Conservation (phyloP, 2,329 filamentous ascomycete genomes). For the Claviceps digitariae region DNA sequence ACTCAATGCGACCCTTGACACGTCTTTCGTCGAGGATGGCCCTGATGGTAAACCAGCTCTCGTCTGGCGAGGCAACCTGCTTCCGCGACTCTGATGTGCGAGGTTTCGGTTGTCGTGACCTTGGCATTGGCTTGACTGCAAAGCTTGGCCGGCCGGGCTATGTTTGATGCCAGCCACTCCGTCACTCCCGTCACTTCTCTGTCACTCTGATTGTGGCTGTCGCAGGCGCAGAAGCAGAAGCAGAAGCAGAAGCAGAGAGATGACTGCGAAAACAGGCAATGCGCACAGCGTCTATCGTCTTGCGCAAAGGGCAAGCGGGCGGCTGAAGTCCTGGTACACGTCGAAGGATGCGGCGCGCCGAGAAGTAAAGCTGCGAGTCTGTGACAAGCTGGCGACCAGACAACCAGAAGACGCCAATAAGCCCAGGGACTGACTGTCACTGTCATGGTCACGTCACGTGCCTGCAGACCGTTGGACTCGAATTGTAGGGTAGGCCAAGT, state of each 20-base stretch:
- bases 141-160: neutral
- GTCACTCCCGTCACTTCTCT: neutral
- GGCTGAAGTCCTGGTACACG: conserved; percentile 22
- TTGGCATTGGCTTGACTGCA: conserved; percentile 19
- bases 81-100: conserved; percentile 10
- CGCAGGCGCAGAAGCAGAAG: neutral
- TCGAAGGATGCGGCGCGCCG: conserved; percentile 14
- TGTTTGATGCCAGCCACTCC: neutral
- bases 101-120: conserved; percentile 13
- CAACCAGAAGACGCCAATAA: neutral
- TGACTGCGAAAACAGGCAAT: conserved; percentile 6
- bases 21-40: conserved; percentile 22
- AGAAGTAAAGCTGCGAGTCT: conserved; percentile 5
- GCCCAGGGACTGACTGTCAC: neutral
- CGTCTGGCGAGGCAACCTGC: conserved; percentile 8
- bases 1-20: conserved; percentile 15
- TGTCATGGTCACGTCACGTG: too few species aligned
- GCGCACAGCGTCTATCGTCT: conserved; percentile 12
- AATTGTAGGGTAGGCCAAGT: neutral
- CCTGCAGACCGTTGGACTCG: neutral
- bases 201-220: neutral
- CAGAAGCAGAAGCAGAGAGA: neutral
- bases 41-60: conserved; percentile 22
- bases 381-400: conserved; percentile 1
- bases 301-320: conserved; percentile 13